A percentile compares a stretch with the other conserved stretches of the same genome.
Conservation (phyloP, 257 asterid species). For the Voacanga thouarsii region DNA sequence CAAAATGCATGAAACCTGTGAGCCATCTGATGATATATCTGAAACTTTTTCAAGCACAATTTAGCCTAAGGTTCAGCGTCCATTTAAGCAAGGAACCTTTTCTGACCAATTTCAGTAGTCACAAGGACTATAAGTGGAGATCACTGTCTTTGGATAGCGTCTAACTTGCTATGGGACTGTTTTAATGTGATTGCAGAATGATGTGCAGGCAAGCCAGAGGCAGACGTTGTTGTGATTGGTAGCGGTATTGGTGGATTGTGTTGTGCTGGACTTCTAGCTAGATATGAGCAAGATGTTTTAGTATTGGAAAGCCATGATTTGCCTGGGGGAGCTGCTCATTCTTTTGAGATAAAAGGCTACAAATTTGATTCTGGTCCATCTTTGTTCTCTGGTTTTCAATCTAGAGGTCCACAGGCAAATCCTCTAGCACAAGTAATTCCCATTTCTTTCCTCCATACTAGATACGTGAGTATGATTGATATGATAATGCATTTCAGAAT, state of each 20-base stretch:
- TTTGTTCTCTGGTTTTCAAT: conserved; percentile 84
- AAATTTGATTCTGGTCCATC: conserved; percentile 96
- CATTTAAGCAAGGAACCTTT: too few species aligned
- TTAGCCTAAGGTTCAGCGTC: background rate
- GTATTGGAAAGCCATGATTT: conserved; percentile 87
- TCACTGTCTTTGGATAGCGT: background rate
- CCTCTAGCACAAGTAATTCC: conserved; percentile 81
- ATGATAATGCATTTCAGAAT: background rate
- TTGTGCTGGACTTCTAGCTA: conserved; percentile 84
- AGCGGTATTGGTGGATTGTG: conserved; percentile 93
- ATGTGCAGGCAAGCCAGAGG: conserved; percentile 81
- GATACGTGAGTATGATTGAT: background rate
- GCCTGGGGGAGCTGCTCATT: conserved; percentile 97
- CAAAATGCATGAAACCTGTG: too few species aligned
- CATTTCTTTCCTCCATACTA: background rate
- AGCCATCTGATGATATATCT: too few species aligned
- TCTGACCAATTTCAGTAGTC: too few species aligned
- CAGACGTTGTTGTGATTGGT: conserved; percentile 83
- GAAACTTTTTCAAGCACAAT: too few species aligned
- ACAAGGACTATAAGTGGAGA: background rate
- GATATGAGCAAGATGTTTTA: conserved; percentile 75
- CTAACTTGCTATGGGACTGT: conserved; percentile 11
- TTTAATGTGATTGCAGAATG: conserved; percentile 49
- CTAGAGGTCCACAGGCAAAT: conserved; percentile 95
- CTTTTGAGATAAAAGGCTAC: conserved; percentile 70